A percentile compares a stretch with the other conserved stretches of the same genome.
phyloP scores from a whole-genome alignment of 441 rosid species.

The Syzygium malaccense region DNA sequence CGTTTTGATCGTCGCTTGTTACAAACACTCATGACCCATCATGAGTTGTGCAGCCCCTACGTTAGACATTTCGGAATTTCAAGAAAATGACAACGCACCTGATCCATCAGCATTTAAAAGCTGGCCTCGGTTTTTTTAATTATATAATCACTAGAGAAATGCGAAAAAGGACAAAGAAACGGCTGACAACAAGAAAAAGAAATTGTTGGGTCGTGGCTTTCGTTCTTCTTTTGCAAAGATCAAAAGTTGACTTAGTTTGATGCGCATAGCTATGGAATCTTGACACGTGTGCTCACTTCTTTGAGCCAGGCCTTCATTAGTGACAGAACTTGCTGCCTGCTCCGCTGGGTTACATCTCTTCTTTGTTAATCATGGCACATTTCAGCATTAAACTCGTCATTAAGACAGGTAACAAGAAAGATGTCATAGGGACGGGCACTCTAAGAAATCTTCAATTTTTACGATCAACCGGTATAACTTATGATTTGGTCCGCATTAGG shows the following conservation, averaged over 20 bases:
- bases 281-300: constrained; percentile 14
- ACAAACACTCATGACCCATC: not conserved
- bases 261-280: constrained; percentile 11
- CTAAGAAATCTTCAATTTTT: not conserved
- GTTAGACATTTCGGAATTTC: not conserved
- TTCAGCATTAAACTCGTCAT: not conserved
- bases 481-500: not conserved
- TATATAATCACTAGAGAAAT: not conserved
- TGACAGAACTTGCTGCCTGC: not conserved
- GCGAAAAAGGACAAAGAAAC: constrained; percentile 1
- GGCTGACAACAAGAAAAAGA: not conserved
- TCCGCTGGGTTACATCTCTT: not conserved
- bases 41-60: not conserved
- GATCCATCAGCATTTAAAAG: not conserved
- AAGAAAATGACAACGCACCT: not conserved
- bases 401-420: not conserved
- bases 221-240: not conserved
- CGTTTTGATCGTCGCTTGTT: not conserved
- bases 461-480: not conserved
- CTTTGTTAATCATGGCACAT: not conserved
- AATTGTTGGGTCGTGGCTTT: not conserved
- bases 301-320: not conserved
- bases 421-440: not conserved
- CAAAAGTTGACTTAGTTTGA: constrained; percentile 25
- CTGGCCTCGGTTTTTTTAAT: not conserved